Base-by-base conservation (phyloP, 164 flowering plant genomes). In the Liriodendron chinense region DNA sequence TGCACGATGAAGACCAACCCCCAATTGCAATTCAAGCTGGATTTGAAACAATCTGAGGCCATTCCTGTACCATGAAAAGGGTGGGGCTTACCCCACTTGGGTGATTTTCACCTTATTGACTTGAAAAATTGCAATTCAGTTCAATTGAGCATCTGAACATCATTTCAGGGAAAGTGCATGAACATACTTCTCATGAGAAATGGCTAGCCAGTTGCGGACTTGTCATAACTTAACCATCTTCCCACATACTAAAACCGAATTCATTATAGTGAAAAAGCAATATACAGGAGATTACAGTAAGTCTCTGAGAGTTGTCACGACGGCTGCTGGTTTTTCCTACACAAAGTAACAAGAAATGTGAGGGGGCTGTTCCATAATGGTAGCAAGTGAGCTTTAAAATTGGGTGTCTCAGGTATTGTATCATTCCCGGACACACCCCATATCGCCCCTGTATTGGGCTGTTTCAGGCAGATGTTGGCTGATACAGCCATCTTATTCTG, bases 221-320 rank as follows among this genome's bases (percentile, higher is more conserved):
- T 26, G 21, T 26, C 16, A 26, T 4, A 16, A 25, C 13, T 25
- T 67, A 24, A 67, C 28, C 7, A 5, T 1, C 26, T 34, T 9
- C 26, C 28, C 47, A 16, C 25, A 65, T 7, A 13, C 1, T 7
- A 67, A 47, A 21, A 7, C 48, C 48, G 14, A 9, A 28, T 67
- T 18, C 9, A 20, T 21, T 21, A 8, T 10, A 64, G 47, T 8
- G 13, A 67, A 14, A 67, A 28, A 12, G 7, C 12, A 25, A 67
- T 10, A 28, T 34, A 16, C 47, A 1, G 56, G 61, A 13, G 49
- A 22, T 70, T 65, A 74, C 47, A 79, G 71, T 56, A 76, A 68
- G 68, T 79, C 82, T 71, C 73, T 76, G 28, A 79, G 82, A 26
- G 76, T 72, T 34, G 72, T 73, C 57, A n/a, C 79, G 24, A 63